Conservation (phyloP, 2,329 filamentous ascomycete genomes). For the Fusarium sp. region DNA sequence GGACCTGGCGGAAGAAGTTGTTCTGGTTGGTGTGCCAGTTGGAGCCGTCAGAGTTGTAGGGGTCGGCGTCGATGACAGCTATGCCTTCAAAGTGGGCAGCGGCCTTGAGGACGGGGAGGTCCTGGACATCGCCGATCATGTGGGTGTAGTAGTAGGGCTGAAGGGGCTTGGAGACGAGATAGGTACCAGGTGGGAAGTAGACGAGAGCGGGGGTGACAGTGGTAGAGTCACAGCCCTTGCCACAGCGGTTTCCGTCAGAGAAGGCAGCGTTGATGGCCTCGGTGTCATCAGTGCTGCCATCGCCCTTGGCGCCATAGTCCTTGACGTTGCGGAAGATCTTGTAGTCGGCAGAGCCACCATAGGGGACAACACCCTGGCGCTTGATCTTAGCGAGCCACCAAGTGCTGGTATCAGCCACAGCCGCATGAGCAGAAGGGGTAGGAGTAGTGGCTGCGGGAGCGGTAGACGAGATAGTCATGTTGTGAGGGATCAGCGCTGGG, state of each 20-base stretch:
- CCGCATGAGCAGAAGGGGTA: constrained; percentile 4
- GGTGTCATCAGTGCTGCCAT: constrained; percentile 81
- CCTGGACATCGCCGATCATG: constrained; percentile 82
- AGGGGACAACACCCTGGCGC: constrained; percentile 76
- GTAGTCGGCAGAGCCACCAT: constrained; percentile 66
- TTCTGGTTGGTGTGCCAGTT: constrained; percentile 86
- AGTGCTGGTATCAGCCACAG: constrained; percentile 46
- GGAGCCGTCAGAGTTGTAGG: constrained; percentile 74
- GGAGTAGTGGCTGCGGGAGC: constrained; percentile 35
- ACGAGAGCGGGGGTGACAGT: constrained; percentile 87
- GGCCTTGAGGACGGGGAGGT: constrained; percentile 80
- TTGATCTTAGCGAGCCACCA: constrained; percentile 80
- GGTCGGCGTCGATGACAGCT: constrained; percentile 88
- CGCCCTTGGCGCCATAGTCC: constrained; percentile 78
- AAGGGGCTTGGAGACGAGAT: constrained; percentile 82
- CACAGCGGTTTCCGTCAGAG: constrained; percentile 81
- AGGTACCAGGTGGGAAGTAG: constrained; percentile 92
- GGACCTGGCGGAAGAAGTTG: constrained; percentile 86
- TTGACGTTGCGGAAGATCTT: constrained; percentile 81
- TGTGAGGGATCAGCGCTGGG: not conserved
- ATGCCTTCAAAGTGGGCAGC: constrained; percentile 80
- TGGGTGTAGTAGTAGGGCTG: constrained; percentile 94
- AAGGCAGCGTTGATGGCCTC: constrained; percentile 88
- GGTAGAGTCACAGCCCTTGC: constrained; percentile 81
- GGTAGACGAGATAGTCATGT: not conserved